Evolutionary conservation across 2,329 filamentous ascomycete species (phyloP).

Genomic region (Fusarium pilosicola): DNA sequence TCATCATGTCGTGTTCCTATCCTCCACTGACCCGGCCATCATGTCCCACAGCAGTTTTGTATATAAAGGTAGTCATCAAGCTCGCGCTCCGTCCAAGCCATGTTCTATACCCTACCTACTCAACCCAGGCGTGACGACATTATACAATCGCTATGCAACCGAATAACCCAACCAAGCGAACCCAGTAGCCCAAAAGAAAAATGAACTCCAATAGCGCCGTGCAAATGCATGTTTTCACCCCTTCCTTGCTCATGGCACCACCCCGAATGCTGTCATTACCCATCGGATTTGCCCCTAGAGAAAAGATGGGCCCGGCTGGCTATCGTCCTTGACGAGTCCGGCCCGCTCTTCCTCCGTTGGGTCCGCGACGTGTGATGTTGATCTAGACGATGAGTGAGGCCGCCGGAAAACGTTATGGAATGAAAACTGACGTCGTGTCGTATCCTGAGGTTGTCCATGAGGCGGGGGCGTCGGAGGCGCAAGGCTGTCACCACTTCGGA

Average conservation of each 20-base stretch:
- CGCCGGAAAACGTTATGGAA: slow-evolving; percentile 84
- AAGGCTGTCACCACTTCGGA: slow-evolving; percentile 53
- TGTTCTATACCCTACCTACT: slow-evolving; percentile 38
- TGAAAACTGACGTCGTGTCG: slow-evolving; percentile 84
- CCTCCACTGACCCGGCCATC: slow-evolving; percentile 12
- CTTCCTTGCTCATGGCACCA: slow-evolving; percentile 3
- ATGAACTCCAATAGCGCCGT: slow-evolving; percentile 41
- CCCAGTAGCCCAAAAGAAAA: slow-evolving; percentile 4
- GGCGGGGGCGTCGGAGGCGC: slow-evolving; percentile 73
- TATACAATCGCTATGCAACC: slow-evolving; percentile 35
- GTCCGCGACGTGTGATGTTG: slow-evolving; percentile 34
- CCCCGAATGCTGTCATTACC: background rate
- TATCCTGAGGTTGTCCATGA: slow-evolving; percentile 66
- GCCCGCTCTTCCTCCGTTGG: slow-evolving; percentile 85
- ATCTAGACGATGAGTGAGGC: slow-evolving; percentile 48
- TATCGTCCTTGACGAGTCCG: slow-evolving; percentile 78
- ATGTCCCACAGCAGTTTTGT: slow-evolving; percentile 27
- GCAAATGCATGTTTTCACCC: slow-evolving; percentile 33
- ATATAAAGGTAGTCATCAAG: slow-evolving; percentile 38
- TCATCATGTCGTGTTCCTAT: slow-evolving; percentile 42
- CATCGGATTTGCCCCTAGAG: slow-evolving; percentile 26
- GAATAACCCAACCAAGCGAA: slow-evolving; percentile 8
- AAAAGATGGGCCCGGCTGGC: slow-evolving; percentile 24
- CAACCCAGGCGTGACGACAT: slow-evolving; percentile 32
- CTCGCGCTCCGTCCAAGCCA: slow-evolving; percentile 35